Evolutionary conservation across 768 basidiomycete genomes (phyloP).

Genomic region (Leccinum olivaceopallidum): DNA sequence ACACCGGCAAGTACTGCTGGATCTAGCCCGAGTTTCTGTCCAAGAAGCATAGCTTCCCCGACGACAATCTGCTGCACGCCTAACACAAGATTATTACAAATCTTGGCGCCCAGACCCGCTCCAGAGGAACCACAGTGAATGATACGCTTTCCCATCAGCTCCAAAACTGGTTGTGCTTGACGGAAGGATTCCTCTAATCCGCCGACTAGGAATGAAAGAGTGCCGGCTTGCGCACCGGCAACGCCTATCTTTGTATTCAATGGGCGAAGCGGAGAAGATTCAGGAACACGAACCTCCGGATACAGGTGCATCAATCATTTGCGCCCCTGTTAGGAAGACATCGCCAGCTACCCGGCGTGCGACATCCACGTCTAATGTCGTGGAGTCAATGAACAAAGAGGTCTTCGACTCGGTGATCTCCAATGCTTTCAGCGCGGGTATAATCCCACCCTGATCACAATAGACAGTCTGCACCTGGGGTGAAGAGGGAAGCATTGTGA

Average conservation of each 20-base stretch:
- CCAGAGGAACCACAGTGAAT: slow-evolving; percentile 85
- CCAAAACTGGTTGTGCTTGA: slow-evolving; percentile 57
- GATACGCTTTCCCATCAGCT: slow-evolving; percentile 77
- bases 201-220: slow-evolving; percentile 91
- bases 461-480: slow-evolving; percentile 86
- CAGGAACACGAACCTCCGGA: slow-evolving; percentile 69
- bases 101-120: slow-evolving; percentile 83
- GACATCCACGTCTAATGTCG: slow-evolving; percentile 81
- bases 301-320: slow-evolving; percentile 92
- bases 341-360: slow-evolving; percentile 63
- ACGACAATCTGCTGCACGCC: slow-evolving; percentile 83
- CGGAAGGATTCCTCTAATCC: slow-evolving; percentile 62
- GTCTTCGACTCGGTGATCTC: slow-evolving; percentile 34
- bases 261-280: background rate
- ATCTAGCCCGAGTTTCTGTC: slow-evolving; percentile 77
- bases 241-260: slow-evolving; percentile 52
- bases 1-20: slow-evolving; percentile 76
- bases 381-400: slow-evolving; percentile 85
- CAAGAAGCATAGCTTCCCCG: slow-evolving; percentile 89
- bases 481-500: slow-evolving; percentile 93
- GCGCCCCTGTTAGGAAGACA: slow-evolving; percentile 55
- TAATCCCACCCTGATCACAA: slow-evolving; percentile 55
- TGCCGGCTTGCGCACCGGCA: slow-evolving; percentile 82
- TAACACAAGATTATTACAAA: slow-evolving; percentile 83
- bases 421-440: slow-evolving; percentile 59